These are phyloP conservation scores for Lactarius psammicola DNA, from an alignment of 768 basidiomycete genomes.

Conservation along the genomic window DNA sequence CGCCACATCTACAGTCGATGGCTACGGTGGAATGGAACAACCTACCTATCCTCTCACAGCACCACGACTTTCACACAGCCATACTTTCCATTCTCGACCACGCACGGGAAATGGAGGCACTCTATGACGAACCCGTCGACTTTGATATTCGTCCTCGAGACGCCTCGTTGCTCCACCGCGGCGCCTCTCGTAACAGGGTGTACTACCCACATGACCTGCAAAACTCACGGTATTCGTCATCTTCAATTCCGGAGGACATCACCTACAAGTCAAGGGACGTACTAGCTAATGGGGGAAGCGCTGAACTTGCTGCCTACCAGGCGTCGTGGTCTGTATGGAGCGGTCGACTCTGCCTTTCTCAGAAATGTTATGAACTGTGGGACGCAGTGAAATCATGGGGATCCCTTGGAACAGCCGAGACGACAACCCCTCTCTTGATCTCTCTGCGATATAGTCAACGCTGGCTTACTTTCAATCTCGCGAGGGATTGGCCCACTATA, in stretches of 20 bases:
- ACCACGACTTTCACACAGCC: not conserved
- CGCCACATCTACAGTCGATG: not conserved
- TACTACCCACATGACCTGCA: constrained; percentile 12
- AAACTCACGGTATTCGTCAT: not conserved
- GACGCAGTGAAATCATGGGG: not conserved
- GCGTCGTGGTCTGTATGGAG: constrained; percentile 11
- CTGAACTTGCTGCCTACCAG: not conserved
- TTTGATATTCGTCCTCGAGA: not conserved
- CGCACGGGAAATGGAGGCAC: not conserved
- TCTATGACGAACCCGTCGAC: not conserved
- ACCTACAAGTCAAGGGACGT: not conserved
- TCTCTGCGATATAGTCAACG: not conserved
- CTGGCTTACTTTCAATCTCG: constrained; percentile 10
- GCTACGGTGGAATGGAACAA: not conserved
- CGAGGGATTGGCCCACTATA: not conserved
- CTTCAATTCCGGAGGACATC: not conserved
- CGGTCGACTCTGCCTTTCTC: too few species aligned
- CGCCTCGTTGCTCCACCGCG: not conserved
- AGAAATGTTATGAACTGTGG: not conserved
- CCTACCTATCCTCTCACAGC: not conserved
- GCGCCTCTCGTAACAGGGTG: not conserved
- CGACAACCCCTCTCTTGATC: too few species aligned
- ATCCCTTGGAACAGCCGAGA: not conserved
- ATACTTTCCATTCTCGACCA: not conserved
- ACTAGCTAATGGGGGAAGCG: not conserved